These are phyloP conservation scores for Sporothrix phasma DNA, from an alignment of 2,329 filamentous ascomycete genomes.

Conservation along the genomic window DNA sequence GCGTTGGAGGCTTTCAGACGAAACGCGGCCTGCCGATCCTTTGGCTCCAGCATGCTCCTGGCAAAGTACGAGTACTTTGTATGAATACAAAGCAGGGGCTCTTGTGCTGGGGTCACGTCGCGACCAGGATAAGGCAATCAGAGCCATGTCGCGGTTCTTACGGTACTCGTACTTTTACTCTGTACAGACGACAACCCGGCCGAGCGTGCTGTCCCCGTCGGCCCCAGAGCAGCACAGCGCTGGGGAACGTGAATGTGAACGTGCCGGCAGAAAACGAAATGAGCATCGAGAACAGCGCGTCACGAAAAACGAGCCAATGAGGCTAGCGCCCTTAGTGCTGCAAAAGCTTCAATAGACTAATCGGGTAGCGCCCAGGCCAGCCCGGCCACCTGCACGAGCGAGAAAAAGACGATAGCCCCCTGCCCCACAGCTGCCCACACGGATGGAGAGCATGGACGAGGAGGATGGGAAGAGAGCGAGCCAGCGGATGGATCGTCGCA, in stretches of 20 bases:
- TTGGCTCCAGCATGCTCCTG: background rate
- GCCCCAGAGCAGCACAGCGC: background rate
- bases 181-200: background rate
- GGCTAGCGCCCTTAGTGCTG: constrained; percentile 17
- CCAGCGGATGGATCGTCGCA: background rate
- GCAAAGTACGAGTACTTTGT: too few species aligned
- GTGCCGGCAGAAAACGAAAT: constrained; percentile 8
- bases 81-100: too few species aligned
- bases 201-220: background rate
- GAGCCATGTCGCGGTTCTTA: too few species aligned
- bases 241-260: background rate
- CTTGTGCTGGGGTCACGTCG: too few species aligned
- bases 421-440: constrained; percentile 7
- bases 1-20: background rate
- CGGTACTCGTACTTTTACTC: too few species aligned
- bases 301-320: constrained; percentile 16
- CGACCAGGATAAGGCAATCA: too few species aligned
- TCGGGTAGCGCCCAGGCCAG: constrained; percentile 15
- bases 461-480: background rate
- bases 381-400: constrained; percentile 8
- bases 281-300: constrained; percentile 10
- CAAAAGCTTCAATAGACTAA: constrained; percentile 18
- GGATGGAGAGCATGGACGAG: background rate
- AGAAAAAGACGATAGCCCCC: constrained; percentile 17
- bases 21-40: background rate